These are phyloP conservation scores for Eucalyptus sp. DNA, from an alignment of 345 rosid species.

Conservation along the genomic window DNA sequence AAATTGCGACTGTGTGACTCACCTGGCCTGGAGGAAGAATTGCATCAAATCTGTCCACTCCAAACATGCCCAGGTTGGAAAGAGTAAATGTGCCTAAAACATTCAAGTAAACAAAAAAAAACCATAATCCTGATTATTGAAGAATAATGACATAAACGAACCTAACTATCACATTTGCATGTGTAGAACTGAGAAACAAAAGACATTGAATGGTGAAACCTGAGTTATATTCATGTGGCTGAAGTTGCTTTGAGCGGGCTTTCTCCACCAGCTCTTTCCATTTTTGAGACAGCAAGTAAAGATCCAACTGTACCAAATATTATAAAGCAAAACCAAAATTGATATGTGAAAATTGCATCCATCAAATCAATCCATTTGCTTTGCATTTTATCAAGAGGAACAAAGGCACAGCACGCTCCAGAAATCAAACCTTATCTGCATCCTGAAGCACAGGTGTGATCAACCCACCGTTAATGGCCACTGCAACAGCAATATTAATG, in stretches of 20 bases:
- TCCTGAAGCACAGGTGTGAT: constrained; percentile 96
- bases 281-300: constrained; percentile 75
- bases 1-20: background rate
- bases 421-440: constrained; percentile 68
- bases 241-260: constrained; percentile 81
- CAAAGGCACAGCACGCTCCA: background rate
- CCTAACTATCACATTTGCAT: background rate
- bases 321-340: background rate
- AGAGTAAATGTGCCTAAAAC: constrained; percentile 84
- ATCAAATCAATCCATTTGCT: background rate
- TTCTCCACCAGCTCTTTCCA: constrained; percentile 96
- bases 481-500: constrained; percentile 89
- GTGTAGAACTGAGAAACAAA: background rate
- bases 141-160: background rate
- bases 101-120: background rate
- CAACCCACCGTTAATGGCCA: constrained; percentile 87
- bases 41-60: constrained; percentile 96
- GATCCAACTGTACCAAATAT: constrained; percentile 57
- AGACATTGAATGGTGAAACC: constrained; percentile 20
- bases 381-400: background rate
- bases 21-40: constrained; percentile 98
- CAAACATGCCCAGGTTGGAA: constrained; percentile 93
- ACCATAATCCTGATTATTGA: background rate
- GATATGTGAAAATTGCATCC: background rate
- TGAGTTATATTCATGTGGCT: constrained; percentile 92